Evolutionary conservation across 75 land plant genomes (phyloP).

Genomic region (Pinus albicaulis): DNA sequence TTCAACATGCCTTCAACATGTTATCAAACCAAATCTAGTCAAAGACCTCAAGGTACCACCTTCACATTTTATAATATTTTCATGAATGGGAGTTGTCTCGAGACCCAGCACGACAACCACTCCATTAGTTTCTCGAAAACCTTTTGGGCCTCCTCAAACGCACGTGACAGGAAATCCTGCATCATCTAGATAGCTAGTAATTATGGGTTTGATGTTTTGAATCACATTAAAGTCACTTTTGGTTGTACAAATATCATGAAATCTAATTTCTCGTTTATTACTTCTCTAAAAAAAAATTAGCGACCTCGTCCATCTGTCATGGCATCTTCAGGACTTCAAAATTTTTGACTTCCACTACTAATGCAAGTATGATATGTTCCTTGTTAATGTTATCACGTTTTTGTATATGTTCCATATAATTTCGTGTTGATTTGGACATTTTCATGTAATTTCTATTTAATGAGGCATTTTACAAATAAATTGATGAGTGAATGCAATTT

Average conservation of each 20-base stretch:
- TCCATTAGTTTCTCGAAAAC: not conserved
- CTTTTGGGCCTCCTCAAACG: conserved; percentile 1
- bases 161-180: conserved; percentile 7
- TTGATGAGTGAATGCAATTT: conserved; percentile 42
- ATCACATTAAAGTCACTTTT: not conserved
- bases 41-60: too few species aligned
- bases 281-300: not conserved
- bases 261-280: not conserved
- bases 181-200: conserved; percentile 6
- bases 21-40: too few species aligned
- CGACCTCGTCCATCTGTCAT: conserved; percentile 23
- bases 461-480: not conserved
- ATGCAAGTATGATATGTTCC: conserved; percentile 30
- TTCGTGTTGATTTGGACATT: not conserved
- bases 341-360: conserved; percentile 22
- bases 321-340: conserved; percentile 34
- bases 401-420: not conserved
- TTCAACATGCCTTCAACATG: too few species aligned
- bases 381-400: not conserved
- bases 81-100: not conserved
- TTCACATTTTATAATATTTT: not conserved
- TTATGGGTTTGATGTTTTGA: not conserved
- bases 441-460: not conserved
- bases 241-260: not conserved
- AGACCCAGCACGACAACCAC: not conserved